Conservation (phyloP, 2,329 filamentous ascomycete species). For the Fragosphaeria purpurea region DNA sequence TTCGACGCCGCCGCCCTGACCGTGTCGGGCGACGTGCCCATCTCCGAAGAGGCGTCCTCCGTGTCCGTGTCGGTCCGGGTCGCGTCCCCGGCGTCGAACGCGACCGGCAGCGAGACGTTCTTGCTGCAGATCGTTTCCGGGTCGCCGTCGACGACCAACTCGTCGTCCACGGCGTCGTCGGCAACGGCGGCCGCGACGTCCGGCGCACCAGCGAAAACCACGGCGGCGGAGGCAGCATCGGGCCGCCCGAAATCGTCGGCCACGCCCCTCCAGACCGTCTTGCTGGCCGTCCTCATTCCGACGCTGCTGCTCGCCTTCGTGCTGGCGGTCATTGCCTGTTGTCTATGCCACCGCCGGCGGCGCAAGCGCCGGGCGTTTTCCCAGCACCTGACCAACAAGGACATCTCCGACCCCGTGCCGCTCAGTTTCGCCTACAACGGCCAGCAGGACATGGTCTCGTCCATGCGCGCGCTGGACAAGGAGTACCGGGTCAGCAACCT, state of each 20-base stretch:
- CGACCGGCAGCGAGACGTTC: conserved; percentile 28
- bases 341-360: conserved; percentile 20
- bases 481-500: conserved; percentile 10
- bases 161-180: conserved; percentile 8
- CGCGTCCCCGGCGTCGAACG: conserved; percentile 22
- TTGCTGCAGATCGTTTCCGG: conserved; percentile 24
- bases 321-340: conserved; percentile 18
- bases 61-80: conserved; percentile 20
- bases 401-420: conserved; percentile 23
- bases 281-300: conserved; percentile 35
- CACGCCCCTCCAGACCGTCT: conserved; percentile 18
- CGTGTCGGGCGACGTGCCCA: conserved; percentile 32
- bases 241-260: neutral
- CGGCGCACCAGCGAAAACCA: conserved; percentile 7
- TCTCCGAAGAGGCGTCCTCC: conserved; percentile 17
- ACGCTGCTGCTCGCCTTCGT: conserved; percentile 27
- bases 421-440: conserved; percentile 19
- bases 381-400: conserved; percentile 14
- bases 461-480: conserved; percentile 12
- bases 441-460: conserved; percentile 10
- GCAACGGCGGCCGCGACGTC: conserved; percentile 6
- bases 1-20: conserved; percentile 23
- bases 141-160: conserved; percentile 12
- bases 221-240: neutral
- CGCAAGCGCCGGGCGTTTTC: conserved; percentile 11